phyloP scores from a whole-genome alignment of 345 rosid species.

The Citrus reticulata region DNA sequence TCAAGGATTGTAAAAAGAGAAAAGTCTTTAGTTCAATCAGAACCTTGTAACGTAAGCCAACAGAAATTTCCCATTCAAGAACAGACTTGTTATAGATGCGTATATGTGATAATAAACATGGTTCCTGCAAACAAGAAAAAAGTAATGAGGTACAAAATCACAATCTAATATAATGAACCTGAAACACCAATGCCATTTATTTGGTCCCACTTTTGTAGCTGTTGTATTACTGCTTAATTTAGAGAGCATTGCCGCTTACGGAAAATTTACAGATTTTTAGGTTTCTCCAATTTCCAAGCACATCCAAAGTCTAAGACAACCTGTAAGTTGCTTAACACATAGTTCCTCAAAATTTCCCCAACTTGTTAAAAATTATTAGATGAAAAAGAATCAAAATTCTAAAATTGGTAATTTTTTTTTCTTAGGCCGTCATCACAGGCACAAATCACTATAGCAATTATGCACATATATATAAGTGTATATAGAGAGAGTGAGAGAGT shows the following conservation, averaged over 20 bases:
- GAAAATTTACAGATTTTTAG: neutral
- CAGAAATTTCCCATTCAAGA: conserved; percentile 86
- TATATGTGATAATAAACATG: conserved; percentile 70
- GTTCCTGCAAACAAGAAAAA: conserved; percentile 50
- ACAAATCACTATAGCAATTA: neutral
- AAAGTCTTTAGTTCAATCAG: conserved; percentile 1
- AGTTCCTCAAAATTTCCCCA: neutral
- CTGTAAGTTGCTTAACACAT: neutral
- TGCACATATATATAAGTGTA: neutral
- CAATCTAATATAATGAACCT: neutral
- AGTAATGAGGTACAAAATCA: neutral
- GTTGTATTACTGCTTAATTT: neutral
- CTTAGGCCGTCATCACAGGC: neutral
- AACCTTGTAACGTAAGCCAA: conserved; percentile 81
- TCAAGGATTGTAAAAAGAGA: neutral
- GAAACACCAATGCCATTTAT: neutral
- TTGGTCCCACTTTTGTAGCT: neutral
- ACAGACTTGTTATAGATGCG: conserved; percentile 83
- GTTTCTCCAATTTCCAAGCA: neutral
- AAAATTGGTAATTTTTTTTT: neutral
- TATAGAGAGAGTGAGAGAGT: conserved; percentile 8
- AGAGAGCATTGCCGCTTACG: neutral
- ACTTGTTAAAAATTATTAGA: neutral
- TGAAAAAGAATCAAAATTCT: neutral
- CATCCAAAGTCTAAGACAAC: neutral